Percentiles rank a stretch among this genome's conserved stretches.
Evolutionary conservation across 73 alveolate genomes (phyloP).

Genomic region (Paramecium caudatum): DNA sequence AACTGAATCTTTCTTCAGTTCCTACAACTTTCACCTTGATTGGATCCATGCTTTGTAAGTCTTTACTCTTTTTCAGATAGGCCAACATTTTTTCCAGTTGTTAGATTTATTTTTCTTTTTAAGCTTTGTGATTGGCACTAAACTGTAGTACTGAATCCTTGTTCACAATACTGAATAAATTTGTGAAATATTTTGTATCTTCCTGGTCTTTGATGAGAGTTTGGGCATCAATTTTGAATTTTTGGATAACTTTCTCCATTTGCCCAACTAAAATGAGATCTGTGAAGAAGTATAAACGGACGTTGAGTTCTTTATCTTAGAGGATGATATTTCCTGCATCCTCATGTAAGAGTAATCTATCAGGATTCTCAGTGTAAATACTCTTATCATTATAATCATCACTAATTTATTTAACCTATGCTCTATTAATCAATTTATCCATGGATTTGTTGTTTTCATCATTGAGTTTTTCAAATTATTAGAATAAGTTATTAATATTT

Average conservation of each 20-base stretch:
- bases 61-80: neutral
- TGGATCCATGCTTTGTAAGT: neutral
- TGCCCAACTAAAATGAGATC: neutral
- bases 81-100: neutral
- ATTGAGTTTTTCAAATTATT: neutral
- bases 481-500: neutral
- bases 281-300: neutral
- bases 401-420: neutral
- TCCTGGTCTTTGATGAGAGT: neutral
- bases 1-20: slow-evolving; percentile 36
- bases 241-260: neutral
- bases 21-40: slow-evolving; percentile 32
- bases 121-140: neutral
- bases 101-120: neutral
- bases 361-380: neutral
- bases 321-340: neutral
- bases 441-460: slow-evolving; percentile 34
- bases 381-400: neutral
- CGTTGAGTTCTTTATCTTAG: neutral
- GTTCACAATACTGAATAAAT: neutral
- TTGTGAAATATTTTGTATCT: slow-evolving; percentile 40
- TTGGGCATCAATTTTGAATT: neutral
- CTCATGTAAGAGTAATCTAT: neutral
- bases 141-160: neutral
- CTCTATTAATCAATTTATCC: slow-evolving; percentile 15